Base-by-base conservation (phyloP, 1,284 basidiomycete species). In the Papiliotrema laurentii region DNA sequence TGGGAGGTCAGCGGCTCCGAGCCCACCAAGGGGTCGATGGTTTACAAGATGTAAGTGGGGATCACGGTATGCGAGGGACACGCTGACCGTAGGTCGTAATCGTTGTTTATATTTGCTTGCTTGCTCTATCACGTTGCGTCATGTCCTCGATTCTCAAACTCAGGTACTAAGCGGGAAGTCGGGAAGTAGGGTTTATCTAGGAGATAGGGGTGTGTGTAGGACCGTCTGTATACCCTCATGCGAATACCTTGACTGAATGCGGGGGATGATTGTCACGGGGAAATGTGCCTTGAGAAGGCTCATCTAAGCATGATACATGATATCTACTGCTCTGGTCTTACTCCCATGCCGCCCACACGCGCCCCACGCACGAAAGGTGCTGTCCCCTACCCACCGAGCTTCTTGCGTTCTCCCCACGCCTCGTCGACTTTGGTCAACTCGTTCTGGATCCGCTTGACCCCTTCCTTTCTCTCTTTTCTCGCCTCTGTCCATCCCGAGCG, bases 1-100 rank as follows among this genome's bases (percentile, higher is more conserved):
- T 94, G 91, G 77, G 77, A 83, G 63, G 70, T 75, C 24, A 61
- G 70, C 25, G 77, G 76, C n/a, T 48, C 48, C n/a, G 67, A 71
- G 51, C 48, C 67, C 14, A 48, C 58, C 26, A 63, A 67, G 57
- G 71, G 66, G 39, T 58, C 56, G 51, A 72, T 77, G 63, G 61
- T 66, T 30, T 77, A 76, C 68, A 76, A 76, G 68, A 77, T 77
- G 76, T 77, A 53, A 69, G 75, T 69, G 42, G 10, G 9, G 18
- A 33, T 7, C 6, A 3, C 26, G 33, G 19, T 16, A 31, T 36
- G 6, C 63, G 49, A 66, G 61, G 66, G 57, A 48, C 45, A 31
- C 19, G 5, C 19, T 45, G 10, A 37, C n/a, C 39, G 14, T 25
- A 47, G 47, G 47, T 49, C 40, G 22, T 49, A 43, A 49, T 22